Conservation (phyloP, 768 basidiomycete genomes). For the Trametes punicea region DNA sequence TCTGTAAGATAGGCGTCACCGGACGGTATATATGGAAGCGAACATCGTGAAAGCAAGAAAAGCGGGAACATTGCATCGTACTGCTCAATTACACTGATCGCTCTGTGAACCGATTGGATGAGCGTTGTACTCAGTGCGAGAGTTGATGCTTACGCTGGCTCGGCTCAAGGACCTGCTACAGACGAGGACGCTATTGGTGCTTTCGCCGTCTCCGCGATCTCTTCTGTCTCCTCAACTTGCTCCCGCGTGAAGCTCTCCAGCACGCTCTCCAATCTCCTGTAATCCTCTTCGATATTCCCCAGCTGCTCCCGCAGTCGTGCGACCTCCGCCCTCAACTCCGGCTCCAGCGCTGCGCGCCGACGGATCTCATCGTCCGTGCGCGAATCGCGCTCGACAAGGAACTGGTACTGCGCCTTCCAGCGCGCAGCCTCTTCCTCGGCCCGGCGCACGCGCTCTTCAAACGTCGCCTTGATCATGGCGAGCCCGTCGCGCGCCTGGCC, state of each 20-base stretch:
- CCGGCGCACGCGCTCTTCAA: constrained; percentile 44
- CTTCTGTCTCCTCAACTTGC: constrained; percentile 12
- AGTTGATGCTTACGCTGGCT: too few relatives aligned
- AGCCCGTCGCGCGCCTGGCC: constrained; percentile 55
- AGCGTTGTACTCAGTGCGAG: too few relatives aligned
- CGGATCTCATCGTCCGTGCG: constrained; percentile 25
- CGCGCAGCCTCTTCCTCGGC: constrained; percentile 46
- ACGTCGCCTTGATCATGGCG: constrained; percentile 45
- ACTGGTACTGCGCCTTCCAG: constrained; percentile 40
- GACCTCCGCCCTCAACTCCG: constrained; percentile 23
- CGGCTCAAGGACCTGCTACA: background rate
- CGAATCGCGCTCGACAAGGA: constrained; percentile 21
- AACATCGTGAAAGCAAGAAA: too few relatives aligned
- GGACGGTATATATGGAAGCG: too few relatives aligned
- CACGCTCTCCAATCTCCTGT: constrained; percentile 8
- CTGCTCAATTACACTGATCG: too few relatives aligned
- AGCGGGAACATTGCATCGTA: too few relatives aligned
- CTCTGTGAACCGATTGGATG: too few relatives aligned
- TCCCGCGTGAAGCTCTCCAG: constrained; percentile 11
- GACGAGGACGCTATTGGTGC: background rate
- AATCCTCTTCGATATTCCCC: constrained; percentile 13
- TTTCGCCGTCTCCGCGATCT: background rate
- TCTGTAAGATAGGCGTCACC: too few relatives aligned
- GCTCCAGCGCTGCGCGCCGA: constrained; percentile 25
- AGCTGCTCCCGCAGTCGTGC: constrained; percentile 19